These are phyloP conservation scores for Stagonosporopsis vannaccii DNA, from an alignment of 2,329 filamentous ascomycete species.

Conservation along the genomic window DNA sequence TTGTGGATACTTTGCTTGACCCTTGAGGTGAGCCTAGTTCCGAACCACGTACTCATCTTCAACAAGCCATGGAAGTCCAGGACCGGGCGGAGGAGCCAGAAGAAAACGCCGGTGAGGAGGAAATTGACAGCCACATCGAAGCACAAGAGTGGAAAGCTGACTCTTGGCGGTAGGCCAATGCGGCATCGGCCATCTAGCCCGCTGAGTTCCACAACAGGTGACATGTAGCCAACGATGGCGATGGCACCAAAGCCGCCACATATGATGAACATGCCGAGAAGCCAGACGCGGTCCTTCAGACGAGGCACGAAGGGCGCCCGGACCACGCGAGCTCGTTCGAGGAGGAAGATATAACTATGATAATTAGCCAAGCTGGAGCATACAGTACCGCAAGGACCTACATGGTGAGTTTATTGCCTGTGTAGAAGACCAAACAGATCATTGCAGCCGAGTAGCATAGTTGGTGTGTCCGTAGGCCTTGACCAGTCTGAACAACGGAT, in stretches of 20 bases:
- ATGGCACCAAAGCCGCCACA: constrained; percentile 37
- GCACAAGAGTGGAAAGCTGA: constrained; percentile 44
- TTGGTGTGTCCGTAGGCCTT: constrained; percentile 31
- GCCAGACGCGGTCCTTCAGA: constrained; percentile 43
- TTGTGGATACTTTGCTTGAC: constrained; percentile 4
- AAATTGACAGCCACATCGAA: constrained; percentile 50
- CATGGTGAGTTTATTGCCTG: constrained; percentile 43
- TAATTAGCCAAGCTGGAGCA: background rate
- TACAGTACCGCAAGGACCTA: constrained; percentile 2
- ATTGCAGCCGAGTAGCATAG: constrained; percentile 45
- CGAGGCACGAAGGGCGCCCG: constrained; percentile 39
- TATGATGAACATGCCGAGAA: constrained; percentile 35
- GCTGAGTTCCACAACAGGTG: constrained; percentile 41
- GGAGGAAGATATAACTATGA: constrained; percentile 47
- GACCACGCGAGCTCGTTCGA: constrained; percentile 49
- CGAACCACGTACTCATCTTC: constrained; percentile 6
- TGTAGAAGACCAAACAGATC: constrained; percentile 50
- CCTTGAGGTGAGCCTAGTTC: background rate
- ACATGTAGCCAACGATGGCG: constrained; percentile 35
- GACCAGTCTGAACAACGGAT: constrained; percentile 36
- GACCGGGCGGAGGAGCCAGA: constrained; percentile 42
- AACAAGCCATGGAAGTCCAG: constrained; percentile 23
- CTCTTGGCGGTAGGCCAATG: constrained; percentile 46
- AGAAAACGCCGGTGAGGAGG: constrained; percentile 45
- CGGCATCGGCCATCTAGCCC: constrained; percentile 41